Percentiles rank a stretch among this genome's conserved stretches.
phyloP scores from a whole-genome alignment of 306 rosid genomes.

The Malus domestica region ASM211411v1 NC_041793.1:4024001-4024500 shows the following conservation, averaged over 20 bases:
- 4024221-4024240: not conserved
- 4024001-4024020: too few species aligned
- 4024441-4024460: not conserved
- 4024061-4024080: too few species aligned
- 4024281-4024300: not conserved
- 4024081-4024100: too few species aligned
- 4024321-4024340: constrained; percentile 14
- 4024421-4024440: constrained; percentile 4
- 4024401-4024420: constrained; percentile 1
- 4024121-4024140: too few species aligned
- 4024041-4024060: too few species aligned
- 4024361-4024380: constrained; percentile 15
- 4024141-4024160: too few species aligned
- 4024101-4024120: too few species aligned
- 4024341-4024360: not conserved
- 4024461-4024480: not conserved
- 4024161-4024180: not conserved
- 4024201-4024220: not conserved
- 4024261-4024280: not conserved
- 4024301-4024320: constrained; percentile 11
- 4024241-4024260: too few species aligned
- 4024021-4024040: too few species aligned
- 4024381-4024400: constrained; percentile 8
- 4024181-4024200: not conserved
- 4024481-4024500: constrained; percentile 15